These are phyloP conservation scores for Fonsecaea monophora DNA, from an alignment of 2,329 filamentous ascomycete genomes.

Conservation along the genomic window DNA sequence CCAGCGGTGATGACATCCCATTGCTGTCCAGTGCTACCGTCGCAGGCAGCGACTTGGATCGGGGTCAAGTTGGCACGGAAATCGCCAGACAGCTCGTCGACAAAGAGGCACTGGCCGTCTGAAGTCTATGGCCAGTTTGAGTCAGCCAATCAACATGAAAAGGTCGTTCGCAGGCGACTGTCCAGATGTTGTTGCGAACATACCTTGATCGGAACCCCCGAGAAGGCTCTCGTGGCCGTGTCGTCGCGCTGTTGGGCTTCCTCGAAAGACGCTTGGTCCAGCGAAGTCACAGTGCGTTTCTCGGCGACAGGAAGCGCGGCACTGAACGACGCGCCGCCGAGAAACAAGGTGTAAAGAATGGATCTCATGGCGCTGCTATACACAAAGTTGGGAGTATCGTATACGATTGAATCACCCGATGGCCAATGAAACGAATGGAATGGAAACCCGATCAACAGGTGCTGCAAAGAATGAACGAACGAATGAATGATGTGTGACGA, in stretches of 20 bases:
- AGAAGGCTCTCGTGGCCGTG: constrained; percentile 57
- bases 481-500: not conserved
- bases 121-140: constrained; percentile 45
- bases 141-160: not conserved
- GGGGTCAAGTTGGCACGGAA: constrained; percentile 63
- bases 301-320: constrained; percentile 20
- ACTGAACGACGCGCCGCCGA: constrained; percentile 22
- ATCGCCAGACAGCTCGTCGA: constrained; percentile 61
- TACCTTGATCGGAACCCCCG: constrained; percentile 55
- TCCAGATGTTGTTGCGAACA: not conserved
- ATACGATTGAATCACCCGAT: constrained; percentile 13
- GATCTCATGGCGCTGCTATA: constrained; percentile 18
- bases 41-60: constrained; percentile 55
- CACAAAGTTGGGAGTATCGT: not conserved
- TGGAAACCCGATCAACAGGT: constrained; percentile 30
- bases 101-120: constrained; percentile 59
- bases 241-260: constrained; percentile 57
- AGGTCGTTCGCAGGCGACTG: not conserved
- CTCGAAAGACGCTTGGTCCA: constrained; percentile 59
- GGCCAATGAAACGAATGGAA: constrained; percentile 22
- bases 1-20: constrained; percentile 62
- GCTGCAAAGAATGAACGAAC: constrained; percentile 19
- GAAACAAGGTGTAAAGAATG: constrained; percentile 18
- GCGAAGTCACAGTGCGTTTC: constrained; percentile 54
- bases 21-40: constrained; percentile 55